Percentiles rank a stretch among this genome's conserved stretches.
Evolutionary conservation across 176 grass and related monocot genomes (phyloP).

Genomic region (Stipa capillata): DNA sequence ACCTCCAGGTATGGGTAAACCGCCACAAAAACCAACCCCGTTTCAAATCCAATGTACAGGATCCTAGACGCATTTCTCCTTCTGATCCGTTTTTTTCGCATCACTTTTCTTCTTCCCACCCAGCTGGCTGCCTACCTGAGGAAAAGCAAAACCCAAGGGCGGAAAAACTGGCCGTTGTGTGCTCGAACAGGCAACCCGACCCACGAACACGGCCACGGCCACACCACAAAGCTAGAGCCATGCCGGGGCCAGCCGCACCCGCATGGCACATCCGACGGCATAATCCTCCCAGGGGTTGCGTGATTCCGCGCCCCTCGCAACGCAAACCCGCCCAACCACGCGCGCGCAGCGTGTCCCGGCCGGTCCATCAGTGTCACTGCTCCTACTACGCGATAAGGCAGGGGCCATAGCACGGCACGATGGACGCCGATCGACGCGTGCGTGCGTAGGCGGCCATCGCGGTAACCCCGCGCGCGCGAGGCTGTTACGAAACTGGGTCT

Average conservation of each 20-base stretch:
- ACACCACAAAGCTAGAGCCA: neutral
- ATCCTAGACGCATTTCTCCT: neutral
- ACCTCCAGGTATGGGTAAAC: too few relatives aligned
- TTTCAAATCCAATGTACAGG: conserved; percentile 3
- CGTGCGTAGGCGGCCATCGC: conserved; percentile 1
- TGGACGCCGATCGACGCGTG: neutral
- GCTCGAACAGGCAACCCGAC: neutral
- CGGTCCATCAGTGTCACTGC: neutral
- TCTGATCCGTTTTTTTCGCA: neutral
- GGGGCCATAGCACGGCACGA: neutral
- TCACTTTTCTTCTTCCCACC: neutral
- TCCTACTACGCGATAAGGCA: conserved; percentile 10
- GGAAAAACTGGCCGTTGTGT: neutral
- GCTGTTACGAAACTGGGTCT: too few relatives aligned
- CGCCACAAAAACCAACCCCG: neutral
- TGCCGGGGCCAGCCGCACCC: neutral
- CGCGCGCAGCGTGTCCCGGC: neutral
- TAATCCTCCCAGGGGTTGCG: neutral
- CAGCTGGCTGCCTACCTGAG: neutral
- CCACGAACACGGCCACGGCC: neutral
- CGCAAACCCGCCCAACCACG: neutral
- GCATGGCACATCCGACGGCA: neutral
- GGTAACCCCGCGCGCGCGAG: neutral
- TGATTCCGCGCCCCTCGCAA: neutral
- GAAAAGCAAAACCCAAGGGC: neutral